Evolutionary conservation across 2,329 filamentous ascomycete species (phyloP).

Genomic region (Neonectria faginata): DNA sequence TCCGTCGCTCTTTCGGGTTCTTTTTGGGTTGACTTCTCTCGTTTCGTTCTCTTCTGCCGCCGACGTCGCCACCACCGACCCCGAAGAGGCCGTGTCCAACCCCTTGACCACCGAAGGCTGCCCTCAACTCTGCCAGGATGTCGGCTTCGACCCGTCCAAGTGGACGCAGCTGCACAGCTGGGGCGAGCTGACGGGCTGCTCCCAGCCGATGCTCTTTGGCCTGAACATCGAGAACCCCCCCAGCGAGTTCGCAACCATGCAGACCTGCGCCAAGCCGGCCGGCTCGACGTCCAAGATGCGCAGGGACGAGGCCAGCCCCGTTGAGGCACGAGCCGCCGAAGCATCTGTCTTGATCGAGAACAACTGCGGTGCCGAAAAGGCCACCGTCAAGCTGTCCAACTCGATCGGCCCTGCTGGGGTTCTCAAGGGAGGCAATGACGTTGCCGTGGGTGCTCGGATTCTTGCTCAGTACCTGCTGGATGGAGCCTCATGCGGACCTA

Average conservation of each 20-base stretch:
- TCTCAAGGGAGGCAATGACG: constrained; percentile 30
- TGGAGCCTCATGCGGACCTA: constrained; percentile 36
- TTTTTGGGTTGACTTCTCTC: constrained; percentile 33
- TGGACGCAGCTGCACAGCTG: constrained; percentile 44
- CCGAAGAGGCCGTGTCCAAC: constrained; percentile 41
- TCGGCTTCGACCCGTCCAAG: constrained; percentile 38
- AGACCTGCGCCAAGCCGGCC: constrained; percentile 35
- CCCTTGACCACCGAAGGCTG: constrained; percentile 41
- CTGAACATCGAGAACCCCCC: constrained; percentile 41
- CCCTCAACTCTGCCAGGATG: constrained; percentile 35
- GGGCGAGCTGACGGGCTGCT: constrained; percentile 35
- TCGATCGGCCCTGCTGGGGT: constrained; percentile 20
- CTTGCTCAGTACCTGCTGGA: constrained; percentile 38
- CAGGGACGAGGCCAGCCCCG: constrained; percentile 24
- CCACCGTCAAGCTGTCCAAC: constrained; percentile 32
- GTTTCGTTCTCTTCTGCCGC: constrained; percentile 20
- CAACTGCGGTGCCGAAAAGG: constrained; percentile 40
- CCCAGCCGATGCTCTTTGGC: constrained; percentile 37
- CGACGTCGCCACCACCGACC: constrained; percentile 32
- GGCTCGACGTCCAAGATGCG: constrained; percentile 23
- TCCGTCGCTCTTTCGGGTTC: constrained; percentile 41
- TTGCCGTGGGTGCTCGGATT: constrained; percentile 28
- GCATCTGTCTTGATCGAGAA: constrained; percentile 29
- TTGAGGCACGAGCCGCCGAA: constrained; percentile 31
- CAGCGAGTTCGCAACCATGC: constrained; percentile 41